Evolutionary conservation across 2,329 filamentous ascomycete genomes (phyloP).

Genomic region (Claviceps maximensis): DNA sequence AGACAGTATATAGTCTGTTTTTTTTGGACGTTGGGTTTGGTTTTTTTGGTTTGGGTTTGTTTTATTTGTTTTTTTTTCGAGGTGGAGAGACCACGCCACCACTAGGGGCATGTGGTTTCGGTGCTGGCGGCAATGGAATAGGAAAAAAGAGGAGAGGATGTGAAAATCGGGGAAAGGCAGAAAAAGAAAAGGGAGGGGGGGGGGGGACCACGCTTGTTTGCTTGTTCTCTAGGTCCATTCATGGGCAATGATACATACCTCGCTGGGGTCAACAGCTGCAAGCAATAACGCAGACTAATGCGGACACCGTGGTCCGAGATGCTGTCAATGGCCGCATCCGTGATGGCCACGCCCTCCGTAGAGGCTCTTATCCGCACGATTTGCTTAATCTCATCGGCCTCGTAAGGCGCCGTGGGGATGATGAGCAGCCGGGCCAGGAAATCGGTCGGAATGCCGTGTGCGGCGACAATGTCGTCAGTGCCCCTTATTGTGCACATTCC

Average conservation of each 20-base stretch:
- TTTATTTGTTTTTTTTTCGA: background rate
- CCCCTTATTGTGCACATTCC: slow-evolving; percentile 88
- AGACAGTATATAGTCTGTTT: slow-evolving; percentile 7
- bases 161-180: background rate
- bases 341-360: slow-evolving; percentile 68
- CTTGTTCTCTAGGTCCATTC: background rate
- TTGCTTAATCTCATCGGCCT: slow-evolving; percentile 75
- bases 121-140: background rate
- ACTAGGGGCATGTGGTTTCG: background rate
- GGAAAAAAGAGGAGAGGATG: background rate
- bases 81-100: background rate
- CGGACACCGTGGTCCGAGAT: slow-evolving; percentile 76
- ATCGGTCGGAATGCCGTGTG: slow-evolving; percentile 89
- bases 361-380: slow-evolving; percentile 78
- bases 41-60: too few relatives aligned
- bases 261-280: slow-evolving; percentile 81
- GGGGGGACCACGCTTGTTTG: background rate
- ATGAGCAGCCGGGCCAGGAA: slow-evolving; percentile 90
- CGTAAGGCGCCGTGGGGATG: slow-evolving; percentile 85
- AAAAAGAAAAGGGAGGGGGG: background rate
- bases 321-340: slow-evolving; percentile 73
- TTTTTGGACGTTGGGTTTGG: too few relatives aligned
- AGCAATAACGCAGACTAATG: slow-evolving; percentile 81
- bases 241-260: slow-evolving; percentile 36
- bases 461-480: slow-evolving; percentile 66